Conservation (phyloP, 2,329 filamentous ascomycete genomes). For the Aspergillus candidus region DNA sequence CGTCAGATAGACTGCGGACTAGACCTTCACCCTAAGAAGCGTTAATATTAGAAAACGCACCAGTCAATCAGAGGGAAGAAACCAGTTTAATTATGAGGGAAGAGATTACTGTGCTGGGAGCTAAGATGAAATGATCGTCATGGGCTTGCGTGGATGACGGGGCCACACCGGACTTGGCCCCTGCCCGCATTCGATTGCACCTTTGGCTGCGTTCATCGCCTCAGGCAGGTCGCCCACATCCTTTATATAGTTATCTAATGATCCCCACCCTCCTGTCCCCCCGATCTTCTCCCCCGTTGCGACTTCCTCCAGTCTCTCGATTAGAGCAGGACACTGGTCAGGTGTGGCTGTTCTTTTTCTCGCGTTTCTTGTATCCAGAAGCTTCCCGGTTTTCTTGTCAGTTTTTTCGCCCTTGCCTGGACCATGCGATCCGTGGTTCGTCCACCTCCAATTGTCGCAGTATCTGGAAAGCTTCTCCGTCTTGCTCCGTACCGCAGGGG, state of each 20-base stretch:
- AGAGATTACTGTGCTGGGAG: not conserved
- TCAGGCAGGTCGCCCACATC: constrained; percentile 1
- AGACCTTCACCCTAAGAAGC: too few species aligned
- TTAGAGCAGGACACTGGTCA: too few species aligned
- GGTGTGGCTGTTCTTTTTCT: not conserved
- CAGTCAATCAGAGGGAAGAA: not conserved
- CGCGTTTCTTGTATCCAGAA: not conserved
- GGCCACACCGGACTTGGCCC: constrained; percentile 12
- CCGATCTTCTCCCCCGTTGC: too few species aligned
- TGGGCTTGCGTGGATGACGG: constrained; percentile 22
- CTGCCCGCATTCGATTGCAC: constrained; percentile 1
- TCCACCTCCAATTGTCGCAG: constrained; percentile 5
- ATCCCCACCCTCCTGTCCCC: not conserved
- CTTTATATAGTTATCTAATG: not conserved
- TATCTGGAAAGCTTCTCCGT: constrained; percentile 7
- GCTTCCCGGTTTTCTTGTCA: not conserved
- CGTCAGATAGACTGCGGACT: too few species aligned
- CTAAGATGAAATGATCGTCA: constrained; percentile 14
- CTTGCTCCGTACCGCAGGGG: too few species aligned
- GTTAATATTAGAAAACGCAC: not conserved
- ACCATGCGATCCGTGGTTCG: constrained; percentile 20
- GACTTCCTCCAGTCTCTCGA: too few species aligned
- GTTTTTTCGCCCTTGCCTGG: constrained; percentile 7
- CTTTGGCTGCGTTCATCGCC: constrained; percentile 1
- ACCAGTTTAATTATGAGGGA: not conserved